Base-by-base conservation (phyloP, 129 eudicot genomes). In the Centella asiatica region DNA sequence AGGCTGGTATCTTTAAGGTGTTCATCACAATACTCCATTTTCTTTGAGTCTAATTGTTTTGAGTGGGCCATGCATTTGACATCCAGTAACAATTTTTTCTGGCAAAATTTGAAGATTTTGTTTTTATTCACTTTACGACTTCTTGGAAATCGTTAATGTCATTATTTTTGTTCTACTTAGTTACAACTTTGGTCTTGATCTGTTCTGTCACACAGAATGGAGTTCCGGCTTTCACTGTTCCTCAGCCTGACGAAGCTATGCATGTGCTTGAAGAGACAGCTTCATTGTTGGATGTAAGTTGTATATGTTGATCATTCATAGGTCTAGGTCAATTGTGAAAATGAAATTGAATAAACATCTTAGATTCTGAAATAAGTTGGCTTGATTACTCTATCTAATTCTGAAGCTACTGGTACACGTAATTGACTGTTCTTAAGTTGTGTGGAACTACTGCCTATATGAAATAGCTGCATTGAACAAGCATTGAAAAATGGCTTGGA, bases 1-100 rank as follows among this genome's bases (percentile, higher is more conserved):
- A 90, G 74, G 95, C 97, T 50, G 97, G 97, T 55, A 90, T 90
- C 65, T 84, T 90, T 62, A 90, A 90, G 95, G 97, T 90, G 61
- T 57, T 54, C 29, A 23, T 37, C 37, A 17, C 15, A 4, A 5
- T 15, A n/a, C n/a, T n/a, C n/a, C 36, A 17, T 39, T 1, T 60
- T 23, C 24, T 57, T 62, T 1, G 44, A 24, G 28, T 24, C 3
- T 36, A 26, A 14, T 64, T 24, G n/a, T 28, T 62, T 44, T 14
- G 23, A 23, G 40, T 65, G n/a, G 42, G 28, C 49, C 1, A n/a
- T 58, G 23, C 44, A 28, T 51, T n/a, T 32, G 18, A 49, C 27
- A n/a, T 44, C 26, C 39, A 62, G 37, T 11, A 44, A 23, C 36
- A 47, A 0, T 7, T n/a, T 27, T 44, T 42, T 50, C 40, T 44